These are phyloP conservation scores for Coleophoma crateriformis DNA, from an alignment of 2,329 filamentous ascomycete species.

Conservation along the genomic window DNA sequence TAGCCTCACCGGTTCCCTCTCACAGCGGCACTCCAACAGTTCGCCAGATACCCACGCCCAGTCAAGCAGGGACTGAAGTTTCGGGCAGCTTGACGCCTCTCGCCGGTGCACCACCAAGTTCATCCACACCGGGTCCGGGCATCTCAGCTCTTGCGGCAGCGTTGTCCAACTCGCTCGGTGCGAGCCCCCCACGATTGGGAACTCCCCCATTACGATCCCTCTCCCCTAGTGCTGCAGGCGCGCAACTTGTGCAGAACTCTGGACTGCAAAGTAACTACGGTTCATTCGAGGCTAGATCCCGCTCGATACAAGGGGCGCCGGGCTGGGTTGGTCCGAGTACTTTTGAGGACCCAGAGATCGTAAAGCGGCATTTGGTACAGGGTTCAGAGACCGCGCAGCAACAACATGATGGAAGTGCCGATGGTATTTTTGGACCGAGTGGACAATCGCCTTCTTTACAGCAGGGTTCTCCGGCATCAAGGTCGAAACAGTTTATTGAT, in stretches of 20 bases:
- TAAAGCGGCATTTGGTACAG: constrained; percentile 82
- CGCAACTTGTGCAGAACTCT: constrained; percentile 24
- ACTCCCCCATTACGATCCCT: constrained; percentile 53
- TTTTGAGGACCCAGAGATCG: constrained; percentile 85
- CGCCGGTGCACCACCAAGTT: constrained; percentile 48
- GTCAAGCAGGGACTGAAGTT: constrained; percentile 32
- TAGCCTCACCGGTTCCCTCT: constrained; percentile 50
- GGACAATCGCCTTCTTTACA: constrained; percentile 30
- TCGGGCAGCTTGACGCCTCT: constrained; percentile 54
- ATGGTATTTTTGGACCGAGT: constrained; percentile 12
- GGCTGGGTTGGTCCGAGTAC: constrained; percentile 47
- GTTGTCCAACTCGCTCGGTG: constrained; percentile 68
- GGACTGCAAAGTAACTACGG: constrained; percentile 71
- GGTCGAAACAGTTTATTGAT: constrained; percentile 24
- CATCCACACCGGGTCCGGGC: constrained; percentile 68
- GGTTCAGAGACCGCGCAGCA: constrained; percentile 45
- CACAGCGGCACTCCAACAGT: constrained; percentile 40
- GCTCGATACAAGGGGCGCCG: constrained; percentile 32
- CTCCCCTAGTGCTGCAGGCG: constrained; percentile 49
- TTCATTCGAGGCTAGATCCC: constrained; percentile 70
- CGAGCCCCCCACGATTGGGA: constrained; percentile 64
- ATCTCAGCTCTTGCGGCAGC: constrained; percentile 85
- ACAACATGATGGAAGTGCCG: constrained; percentile 9
- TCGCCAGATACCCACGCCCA: constrained; percentile 40
- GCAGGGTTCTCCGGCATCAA: constrained; percentile 26